Percentiles rank a stretch among this genome's conserved stretches.
Conservation (phyloP, 306 rosid species). For the Vigna nakashimae region DNA sequence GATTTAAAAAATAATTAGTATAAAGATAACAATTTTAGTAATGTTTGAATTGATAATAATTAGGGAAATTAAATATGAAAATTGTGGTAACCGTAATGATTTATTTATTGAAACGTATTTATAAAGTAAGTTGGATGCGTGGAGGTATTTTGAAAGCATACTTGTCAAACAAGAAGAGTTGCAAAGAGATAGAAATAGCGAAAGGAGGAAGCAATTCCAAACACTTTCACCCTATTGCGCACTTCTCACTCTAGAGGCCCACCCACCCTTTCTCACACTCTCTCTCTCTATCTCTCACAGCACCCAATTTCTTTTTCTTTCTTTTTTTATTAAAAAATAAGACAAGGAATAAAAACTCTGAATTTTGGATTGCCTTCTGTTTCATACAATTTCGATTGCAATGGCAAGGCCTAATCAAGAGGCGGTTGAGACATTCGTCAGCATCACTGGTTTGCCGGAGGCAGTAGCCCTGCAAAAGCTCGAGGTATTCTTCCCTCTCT, state of each 20-base stretch:
- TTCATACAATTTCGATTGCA: constrained; percentile 46
- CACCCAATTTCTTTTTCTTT: background rate
- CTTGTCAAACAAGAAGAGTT: background rate
- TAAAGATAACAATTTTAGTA: too few species aligned
- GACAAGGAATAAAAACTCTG: background rate
- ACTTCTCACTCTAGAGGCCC: background rate
- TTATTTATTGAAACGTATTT: background rate
- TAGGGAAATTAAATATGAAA: too few species aligned
- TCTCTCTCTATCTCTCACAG: background rate
- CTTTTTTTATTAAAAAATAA: background rate
- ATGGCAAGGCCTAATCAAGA: constrained; percentile 89
- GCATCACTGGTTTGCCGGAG: constrained; percentile 76
- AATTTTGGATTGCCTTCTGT: constrained; percentile 19
- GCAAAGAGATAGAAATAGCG: background rate
- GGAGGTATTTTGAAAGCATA: constrained; percentile 2
- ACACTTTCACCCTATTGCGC: constrained; percentile 8
- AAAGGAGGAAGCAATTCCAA: background rate
- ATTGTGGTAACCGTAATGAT: too few species aligned
- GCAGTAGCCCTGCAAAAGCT: constrained; percentile 71
- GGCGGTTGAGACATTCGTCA: constrained; percentile 77
- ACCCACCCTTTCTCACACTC: background rate
- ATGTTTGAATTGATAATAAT: too few species aligned
- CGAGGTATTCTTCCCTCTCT: constrained; percentile 43
- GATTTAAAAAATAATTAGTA: too few species aligned
- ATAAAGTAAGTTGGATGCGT: background rate